Conservation (phyloP, 345 rosid genomes). For the Ceriops decandra region DNA sequence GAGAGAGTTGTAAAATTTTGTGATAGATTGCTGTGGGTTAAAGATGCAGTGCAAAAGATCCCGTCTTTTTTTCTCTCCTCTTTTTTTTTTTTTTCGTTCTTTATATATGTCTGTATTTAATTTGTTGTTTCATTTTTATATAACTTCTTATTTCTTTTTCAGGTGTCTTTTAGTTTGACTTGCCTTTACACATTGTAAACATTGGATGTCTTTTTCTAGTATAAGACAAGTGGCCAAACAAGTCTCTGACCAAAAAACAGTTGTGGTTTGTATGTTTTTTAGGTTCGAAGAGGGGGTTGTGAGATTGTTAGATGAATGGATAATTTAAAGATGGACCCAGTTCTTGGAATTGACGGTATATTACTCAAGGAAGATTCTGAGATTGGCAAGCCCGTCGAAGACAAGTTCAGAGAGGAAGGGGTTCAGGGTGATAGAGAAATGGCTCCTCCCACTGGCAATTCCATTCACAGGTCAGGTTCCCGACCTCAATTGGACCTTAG, state of each 20-base stretch:
- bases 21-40: background rate
- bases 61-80: background rate
- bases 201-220: constrained; percentile 1
- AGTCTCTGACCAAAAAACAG: constrained; percentile 18
- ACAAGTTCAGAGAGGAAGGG: constrained; percentile 34
- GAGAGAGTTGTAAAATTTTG: background rate
- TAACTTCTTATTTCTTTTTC: background rate
- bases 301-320: constrained; percentile 35
- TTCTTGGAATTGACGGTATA: constrained; percentile 38
- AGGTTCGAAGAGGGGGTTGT: constrained; percentile 25
- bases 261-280: constrained; percentile 22
- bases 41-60: background rate
- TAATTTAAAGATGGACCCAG: constrained; percentile 36
- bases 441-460: constrained; percentile 50
- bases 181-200: background rate
- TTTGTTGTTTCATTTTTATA: background rate
- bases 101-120: background rate
- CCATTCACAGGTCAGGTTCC: constrained; percentile 88
- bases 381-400: constrained; percentile 10
- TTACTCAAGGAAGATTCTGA: constrained; percentile 18
- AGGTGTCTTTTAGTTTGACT: background rate
- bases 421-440: constrained; percentile 54
- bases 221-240: constrained; percentile 20
- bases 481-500: constrained; percentile 95
- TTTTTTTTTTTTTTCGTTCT: background rate